These are phyloP conservation scores for Eucalyptus curtisii DNA, from an alignment of 345 rosid genomes.

Conservation along the genomic window DNA sequence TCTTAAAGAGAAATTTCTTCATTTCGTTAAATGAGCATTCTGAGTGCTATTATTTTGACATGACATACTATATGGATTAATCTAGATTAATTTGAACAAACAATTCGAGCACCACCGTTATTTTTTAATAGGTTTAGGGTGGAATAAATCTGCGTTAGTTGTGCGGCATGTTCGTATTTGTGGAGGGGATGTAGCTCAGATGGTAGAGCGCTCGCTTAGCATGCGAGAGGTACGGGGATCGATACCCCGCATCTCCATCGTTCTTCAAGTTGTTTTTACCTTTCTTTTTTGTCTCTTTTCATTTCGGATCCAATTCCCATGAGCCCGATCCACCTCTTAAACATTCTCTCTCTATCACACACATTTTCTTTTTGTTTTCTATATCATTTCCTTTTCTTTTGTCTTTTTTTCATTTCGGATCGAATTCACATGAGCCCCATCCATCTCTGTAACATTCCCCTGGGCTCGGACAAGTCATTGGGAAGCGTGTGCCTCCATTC, in stretches of 20 bases:
- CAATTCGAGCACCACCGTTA: neutral
- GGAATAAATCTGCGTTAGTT: neutral
- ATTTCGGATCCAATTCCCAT: neutral
- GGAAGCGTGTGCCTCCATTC: neutral
- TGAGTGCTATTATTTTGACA: neutral
- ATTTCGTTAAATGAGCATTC: neutral
- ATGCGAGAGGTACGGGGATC: conserved; percentile 58
- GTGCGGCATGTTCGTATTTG: accelerated
- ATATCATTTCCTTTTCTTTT: no score
- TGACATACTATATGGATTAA: neutral
- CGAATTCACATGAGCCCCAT: neutral
- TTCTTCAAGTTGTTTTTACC: accelerated
- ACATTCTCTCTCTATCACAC: neutral
- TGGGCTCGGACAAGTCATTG: neutral
- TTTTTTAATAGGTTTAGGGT: neutral
- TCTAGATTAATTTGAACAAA: neutral
- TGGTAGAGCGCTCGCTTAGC: conserved; percentile 71
- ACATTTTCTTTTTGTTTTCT: neutral
- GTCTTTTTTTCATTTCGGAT: neutral
- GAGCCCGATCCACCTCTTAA: neutral
- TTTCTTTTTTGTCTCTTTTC: no score
- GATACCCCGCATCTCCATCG: conserved; percentile 37
- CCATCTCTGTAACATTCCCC: neutral
- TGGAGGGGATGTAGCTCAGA: conserved; percentile 50
- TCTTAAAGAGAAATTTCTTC: neutral